Evolutionary conservation across 2,329 filamentous ascomycete species (phyloP).

Genomic region (Phaeosphaeriaceae sp.): DNA sequence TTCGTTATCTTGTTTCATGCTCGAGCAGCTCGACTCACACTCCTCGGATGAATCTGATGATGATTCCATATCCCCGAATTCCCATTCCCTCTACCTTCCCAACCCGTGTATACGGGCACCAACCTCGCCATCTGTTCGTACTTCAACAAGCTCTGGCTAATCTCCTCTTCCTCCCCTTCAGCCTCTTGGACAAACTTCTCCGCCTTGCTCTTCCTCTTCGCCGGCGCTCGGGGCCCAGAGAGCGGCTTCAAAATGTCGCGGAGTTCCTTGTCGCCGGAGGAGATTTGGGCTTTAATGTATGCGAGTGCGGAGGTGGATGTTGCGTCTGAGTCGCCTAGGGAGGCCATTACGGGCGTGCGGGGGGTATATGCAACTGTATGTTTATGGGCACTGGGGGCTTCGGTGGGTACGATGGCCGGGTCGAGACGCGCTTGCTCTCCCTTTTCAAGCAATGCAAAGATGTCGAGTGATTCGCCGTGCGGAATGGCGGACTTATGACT

Average conservation of each 20-base stretch:
- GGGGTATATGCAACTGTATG: constrained; percentile 76
- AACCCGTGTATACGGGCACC: constrained; percentile 34
- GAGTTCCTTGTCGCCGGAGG: constrained; percentile 75
- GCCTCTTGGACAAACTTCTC: constrained; percentile 9
- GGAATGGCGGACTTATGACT: constrained; percentile 81
- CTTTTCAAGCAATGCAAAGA: constrained; percentile 77
- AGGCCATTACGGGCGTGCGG: constrained; percentile 81
- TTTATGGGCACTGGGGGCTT: constrained; percentile 66
- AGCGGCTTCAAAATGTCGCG: constrained; percentile 71
- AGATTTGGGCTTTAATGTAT: constrained; percentile 87
- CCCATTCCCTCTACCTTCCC: constrained; percentile 17
- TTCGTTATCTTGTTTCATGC: too few relatives aligned
- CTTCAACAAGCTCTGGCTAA: constrained; percentile 19
- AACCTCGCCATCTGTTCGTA: constrained; percentile 39
- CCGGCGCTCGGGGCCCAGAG: constrained; percentile 14
- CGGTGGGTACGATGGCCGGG: constrained; percentile 64
- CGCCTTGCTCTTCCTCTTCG: constrained; percentile 3
- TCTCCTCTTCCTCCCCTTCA: constrained; percentile 15
- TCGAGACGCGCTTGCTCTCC: constrained; percentile 75
- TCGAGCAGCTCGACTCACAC: too few relatives aligned
- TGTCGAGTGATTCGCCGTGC: constrained; percentile 87
- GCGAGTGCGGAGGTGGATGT: constrained; percentile 54
- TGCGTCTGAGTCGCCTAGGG: constrained; percentile 57
- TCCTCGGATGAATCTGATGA: constrained; percentile 19
- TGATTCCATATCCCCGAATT: constrained; percentile 6